Conservation (phyloP, 805 yeast species). For the Isabelozyma pseudorhagii region DNA sequence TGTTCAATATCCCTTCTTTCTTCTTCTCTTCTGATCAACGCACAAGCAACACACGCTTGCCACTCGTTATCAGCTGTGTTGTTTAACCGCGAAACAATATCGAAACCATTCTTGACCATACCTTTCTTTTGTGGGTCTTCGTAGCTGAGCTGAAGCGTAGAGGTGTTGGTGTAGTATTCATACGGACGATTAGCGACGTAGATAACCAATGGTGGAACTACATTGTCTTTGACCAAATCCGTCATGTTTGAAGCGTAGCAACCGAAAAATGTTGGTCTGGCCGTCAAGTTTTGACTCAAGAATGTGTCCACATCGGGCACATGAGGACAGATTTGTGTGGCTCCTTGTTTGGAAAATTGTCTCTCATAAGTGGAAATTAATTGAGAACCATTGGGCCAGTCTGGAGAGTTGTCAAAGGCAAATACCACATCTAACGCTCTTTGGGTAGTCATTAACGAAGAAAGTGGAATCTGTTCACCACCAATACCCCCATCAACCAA, state of each 20-base stretch:
- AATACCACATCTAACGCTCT: conserved; percentile 34
- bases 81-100: conserved; percentile 29
- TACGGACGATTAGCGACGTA: conserved; percentile 39
- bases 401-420: conserved; percentile 31
- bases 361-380: conserved; percentile 30
- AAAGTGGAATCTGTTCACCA: conserved; percentile 33
- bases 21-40: conserved; percentile 37
- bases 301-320: conserved; percentile 35
- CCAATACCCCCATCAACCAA: conserved; percentile 41
- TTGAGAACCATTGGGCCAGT: conserved; percentile 35
- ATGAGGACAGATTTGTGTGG: conserved; percentile 30
- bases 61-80: conserved; percentile 34
- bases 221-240: conserved; percentile 32
- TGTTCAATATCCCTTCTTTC: conserved; percentile 36
- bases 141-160: conserved; percentile 30
- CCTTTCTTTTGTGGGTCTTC: conserved; percentile 33
- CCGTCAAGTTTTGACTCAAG: conserved; percentile 29
- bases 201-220: conserved; percentile 35
- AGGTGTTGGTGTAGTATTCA: conserved; percentile 29
- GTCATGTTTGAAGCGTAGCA: conserved; percentile 37
- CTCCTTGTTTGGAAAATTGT: conserved; percentile 32
- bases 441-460: conserved; percentile 29
- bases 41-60: conserved; percentile 40
- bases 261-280: conserved; percentile 41
- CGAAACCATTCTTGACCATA: conserved; percentile 36